A percentile compares a stretch with the other conserved stretches of the same genome.
Evolutionary conservation across 257 asterid species (phyloP).

Genomic region (Forsythia viridissima): DNA sequence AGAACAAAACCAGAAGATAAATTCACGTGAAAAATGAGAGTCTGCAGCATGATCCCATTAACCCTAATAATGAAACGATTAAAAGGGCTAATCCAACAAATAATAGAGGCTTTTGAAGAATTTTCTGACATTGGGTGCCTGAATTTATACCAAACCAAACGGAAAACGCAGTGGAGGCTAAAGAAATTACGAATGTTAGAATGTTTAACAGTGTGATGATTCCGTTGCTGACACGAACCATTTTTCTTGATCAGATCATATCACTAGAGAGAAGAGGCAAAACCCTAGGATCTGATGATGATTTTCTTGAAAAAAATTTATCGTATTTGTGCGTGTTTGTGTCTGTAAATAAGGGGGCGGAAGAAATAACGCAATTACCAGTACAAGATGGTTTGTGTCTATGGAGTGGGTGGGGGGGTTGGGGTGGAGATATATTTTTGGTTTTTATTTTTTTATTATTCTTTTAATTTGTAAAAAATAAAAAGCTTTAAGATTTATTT

Average conservation of each 20-base stretch:
- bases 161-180: constrained; percentile 44
- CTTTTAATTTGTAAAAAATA: too few species aligned
- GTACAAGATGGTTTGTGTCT: neutral
- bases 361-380: neutral
- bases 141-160: constrained; percentile 37
- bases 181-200: constrained; percentile 34
- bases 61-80: constrained; percentile 45
- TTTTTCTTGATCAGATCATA: neutral
- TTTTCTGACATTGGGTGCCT: constrained; percentile 47
- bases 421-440: too few species aligned
- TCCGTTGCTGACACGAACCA: constrained; percentile 60
- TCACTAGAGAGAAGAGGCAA: neutral
- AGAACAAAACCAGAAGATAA: constrained; percentile 36
- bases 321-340: too few species aligned
- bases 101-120: constrained; percentile 50
- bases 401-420: rapidly evolving
- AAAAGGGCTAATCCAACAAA: constrained; percentile 41
- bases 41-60: constrained; percentile 47
- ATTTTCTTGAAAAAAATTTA: neutral
- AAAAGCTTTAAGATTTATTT: too few species aligned
- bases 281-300: neutral
- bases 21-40: constrained; percentile 43
- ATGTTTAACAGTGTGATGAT: constrained; percentile 42
- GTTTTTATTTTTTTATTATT: too few species aligned
- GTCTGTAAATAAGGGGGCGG: neutral